These are phyloP conservation scores for Eucalyptus dawsonii DNA, from an alignment of 345 rosid species.

Conservation along the genomic window DNA sequence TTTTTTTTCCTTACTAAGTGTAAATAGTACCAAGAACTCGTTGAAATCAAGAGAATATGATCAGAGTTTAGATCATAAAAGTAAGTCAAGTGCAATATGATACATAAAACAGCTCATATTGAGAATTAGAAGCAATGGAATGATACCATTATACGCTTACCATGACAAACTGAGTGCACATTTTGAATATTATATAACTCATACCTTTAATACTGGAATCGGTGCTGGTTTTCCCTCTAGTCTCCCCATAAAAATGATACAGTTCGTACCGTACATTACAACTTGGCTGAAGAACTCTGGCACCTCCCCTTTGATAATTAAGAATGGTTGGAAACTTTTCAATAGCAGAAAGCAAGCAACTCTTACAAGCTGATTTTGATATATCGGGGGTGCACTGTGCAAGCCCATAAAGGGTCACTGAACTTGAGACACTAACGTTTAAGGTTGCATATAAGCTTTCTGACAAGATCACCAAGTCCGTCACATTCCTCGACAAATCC, in stretches of 20 bases:
- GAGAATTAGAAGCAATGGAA: background rate
- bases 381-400: slow-evolving; percentile 11
- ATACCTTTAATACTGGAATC: background rate
- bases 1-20: background rate
- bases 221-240: background rate
- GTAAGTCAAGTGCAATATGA: background rate
- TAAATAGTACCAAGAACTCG: background rate
- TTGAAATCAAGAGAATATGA: background rate
- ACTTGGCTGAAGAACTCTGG: background rate
- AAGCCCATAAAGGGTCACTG: background rate
- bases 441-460: background rate
- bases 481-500: background rate
- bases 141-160: background rate
- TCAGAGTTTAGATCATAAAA: background rate
- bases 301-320: background rate
- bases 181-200: background rate
- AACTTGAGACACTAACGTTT: background rate
- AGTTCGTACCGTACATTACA: slow-evolving; percentile 1
- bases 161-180: background rate
- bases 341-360: background rate
- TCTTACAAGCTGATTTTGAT: background rate
- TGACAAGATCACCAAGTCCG: background rate
- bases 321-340: background rate
- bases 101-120: background rate
- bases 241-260: background rate